Conservation (phyloP, 148 eudicot genomes). For the Vaccinium darrowii region DNA sequence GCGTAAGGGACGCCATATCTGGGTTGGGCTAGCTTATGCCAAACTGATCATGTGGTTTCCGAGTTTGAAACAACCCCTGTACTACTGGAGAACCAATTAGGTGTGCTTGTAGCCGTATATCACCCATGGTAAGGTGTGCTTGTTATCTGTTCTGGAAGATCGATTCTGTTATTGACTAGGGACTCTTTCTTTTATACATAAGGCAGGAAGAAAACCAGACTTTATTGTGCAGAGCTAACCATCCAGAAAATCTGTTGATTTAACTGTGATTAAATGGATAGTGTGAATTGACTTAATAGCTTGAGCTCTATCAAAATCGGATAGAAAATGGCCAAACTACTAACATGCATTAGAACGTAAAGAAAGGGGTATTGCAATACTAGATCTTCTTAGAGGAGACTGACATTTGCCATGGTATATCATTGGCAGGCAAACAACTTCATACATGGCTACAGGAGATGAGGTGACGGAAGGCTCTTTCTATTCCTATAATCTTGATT, state of each 20-base stretch:
- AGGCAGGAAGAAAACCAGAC: not conserved
- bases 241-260: not conserved
- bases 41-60: not conserved
- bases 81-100: not conserved
- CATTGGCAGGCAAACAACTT: slow-evolving; percentile 1
- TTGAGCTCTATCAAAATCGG: not conserved
- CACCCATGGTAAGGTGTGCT: not conserved
- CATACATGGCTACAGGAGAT: slow-evolving; percentile 30
- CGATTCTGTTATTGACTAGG: not conserved
- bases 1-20: not conserved
- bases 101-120: not conserved
- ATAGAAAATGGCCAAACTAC: not conserved
- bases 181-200: not conserved
- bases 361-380: not conserved
- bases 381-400: not conserved
- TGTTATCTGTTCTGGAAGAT: not conserved
- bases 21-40: not conserved
- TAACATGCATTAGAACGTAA: not conserved
- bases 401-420: not conserved
- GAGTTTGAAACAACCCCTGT: not conserved
- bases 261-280: not conserved
- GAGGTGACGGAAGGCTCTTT: slow-evolving; percentile 31
- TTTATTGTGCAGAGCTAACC: not conserved
- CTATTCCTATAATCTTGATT: slow-evolving; percentile 16
- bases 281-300: not conserved